These are phyloP conservation scores for Orbilia blumenaviensis DNA, from an alignment of 2,329 filamentous ascomycete species.

Conservation along the genomic window DNA sequence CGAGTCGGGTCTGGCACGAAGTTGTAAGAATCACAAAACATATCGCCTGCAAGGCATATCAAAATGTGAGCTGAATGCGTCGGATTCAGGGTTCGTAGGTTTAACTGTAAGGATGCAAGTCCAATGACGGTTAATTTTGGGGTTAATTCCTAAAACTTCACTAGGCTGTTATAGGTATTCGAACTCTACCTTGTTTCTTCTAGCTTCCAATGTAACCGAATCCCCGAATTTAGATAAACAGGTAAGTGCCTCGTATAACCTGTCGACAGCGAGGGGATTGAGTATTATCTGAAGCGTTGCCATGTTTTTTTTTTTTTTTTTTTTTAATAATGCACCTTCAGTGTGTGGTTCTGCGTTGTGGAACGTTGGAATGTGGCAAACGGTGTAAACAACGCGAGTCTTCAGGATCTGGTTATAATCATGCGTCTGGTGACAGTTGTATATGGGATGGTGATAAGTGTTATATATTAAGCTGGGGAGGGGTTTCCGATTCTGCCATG, in stretches of 20 bases:
- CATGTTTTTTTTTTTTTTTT: slow-evolving; percentile 19
- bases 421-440: background rate
- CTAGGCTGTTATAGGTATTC: too few relatives aligned
- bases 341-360: slow-evolving; percentile 35
- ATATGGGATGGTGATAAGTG: background rate
- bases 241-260: slow-evolving; percentile 64
- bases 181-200: slow-evolving; percentile 64
- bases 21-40: slow-evolving; percentile 46
- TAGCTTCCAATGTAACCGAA: slow-evolving; percentile 66
- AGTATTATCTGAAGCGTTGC: slow-evolving; percentile 64
- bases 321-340: too few relatives aligned
- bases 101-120: too few relatives aligned
- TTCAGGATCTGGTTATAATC: background rate
- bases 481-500: background rate
- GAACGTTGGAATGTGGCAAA: slow-evolving; percentile 13
- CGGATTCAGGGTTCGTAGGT: slow-evolving; percentile 42
- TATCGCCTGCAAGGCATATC: slow-evolving; percentile 46
- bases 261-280: slow-evolving; percentile 64
- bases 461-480: background rate
- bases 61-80: slow-evolving; percentile 45
- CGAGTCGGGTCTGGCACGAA: slow-evolving; percentile 41
- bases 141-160: too few relatives aligned
- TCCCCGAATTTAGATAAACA: slow-evolving; percentile 67
- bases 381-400: slow-evolving; percentile 29
- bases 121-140: too few relatives aligned